Conservation (phyloP, 768 basidiomycete species). For the Pleurotus tuber-regium region DNA sequence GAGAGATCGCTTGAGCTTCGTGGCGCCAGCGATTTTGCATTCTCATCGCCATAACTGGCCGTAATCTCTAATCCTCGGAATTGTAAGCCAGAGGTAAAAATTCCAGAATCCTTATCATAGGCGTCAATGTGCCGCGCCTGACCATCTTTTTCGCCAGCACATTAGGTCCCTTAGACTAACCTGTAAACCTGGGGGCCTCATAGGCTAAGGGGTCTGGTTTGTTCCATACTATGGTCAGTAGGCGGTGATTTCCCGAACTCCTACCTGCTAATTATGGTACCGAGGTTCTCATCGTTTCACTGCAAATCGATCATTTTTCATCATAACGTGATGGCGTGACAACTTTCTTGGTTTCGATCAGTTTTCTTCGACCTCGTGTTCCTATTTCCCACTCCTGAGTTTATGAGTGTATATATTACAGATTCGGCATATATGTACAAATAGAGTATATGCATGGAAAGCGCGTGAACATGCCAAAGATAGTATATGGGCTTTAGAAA, state of each 20-base stretch:
- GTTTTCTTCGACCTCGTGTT: slow-evolving; percentile 11
- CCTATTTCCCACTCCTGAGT: neutral
- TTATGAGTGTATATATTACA: slow-evolving; percentile 1
- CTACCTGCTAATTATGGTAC: neutral
- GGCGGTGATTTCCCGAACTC: neutral
- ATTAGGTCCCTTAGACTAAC: neutral
- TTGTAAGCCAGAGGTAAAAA: no score
- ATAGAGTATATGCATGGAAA: slow-evolving; percentile 1
- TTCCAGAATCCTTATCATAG: no score
- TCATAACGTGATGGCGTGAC: neutral
- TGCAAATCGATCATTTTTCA: neutral
- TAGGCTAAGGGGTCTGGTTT: neutral
- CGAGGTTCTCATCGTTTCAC: neutral
- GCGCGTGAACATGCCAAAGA: no score
- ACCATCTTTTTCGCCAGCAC: slow-evolving; percentile 3
- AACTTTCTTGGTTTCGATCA: slow-evolving; percentile 1
- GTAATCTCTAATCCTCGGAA: no score
- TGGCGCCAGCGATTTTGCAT: no score
- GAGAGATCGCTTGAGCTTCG: no score
- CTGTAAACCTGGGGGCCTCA: neutral
- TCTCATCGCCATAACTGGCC: no score
- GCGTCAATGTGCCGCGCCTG: neutral
- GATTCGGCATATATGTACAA: neutral
- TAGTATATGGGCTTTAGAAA: neutral
- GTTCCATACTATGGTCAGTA: neutral